Conservation (phyloP, 306 rosid genomes). For the Datisca glomerata region DNA sequence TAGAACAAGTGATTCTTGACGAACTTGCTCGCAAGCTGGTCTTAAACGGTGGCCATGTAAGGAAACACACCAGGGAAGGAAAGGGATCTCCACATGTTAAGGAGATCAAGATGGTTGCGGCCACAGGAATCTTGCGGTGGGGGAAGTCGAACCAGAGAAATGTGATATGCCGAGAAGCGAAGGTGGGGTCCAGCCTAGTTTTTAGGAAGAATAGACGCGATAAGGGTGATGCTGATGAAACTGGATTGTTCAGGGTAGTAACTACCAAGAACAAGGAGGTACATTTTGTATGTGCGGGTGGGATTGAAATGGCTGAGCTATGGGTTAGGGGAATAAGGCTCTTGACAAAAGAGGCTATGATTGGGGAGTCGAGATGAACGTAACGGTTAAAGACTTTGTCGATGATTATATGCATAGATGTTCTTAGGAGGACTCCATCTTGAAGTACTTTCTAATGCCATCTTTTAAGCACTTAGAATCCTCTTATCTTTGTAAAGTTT, state of each 20-base stretch:
- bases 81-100: slow-evolving; percentile 62
- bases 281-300: slow-evolving; percentile 76
- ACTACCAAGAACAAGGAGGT: slow-evolving; percentile 60
- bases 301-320: slow-evolving; percentile 57
- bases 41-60: slow-evolving; percentile 35
- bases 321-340: slow-evolving; percentile 90
- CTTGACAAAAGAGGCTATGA: slow-evolving; percentile 41
- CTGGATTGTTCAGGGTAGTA: slow-evolving; percentile 74
- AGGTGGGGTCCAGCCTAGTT: slow-evolving; percentile 48
- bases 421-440: slow-evolving; percentile 47
- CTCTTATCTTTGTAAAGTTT: slow-evolving; percentile 33
- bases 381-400: slow-evolving; percentile 11
- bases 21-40: slow-evolving; percentile 60
- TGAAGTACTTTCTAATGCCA: slow-evolving; percentile 35
- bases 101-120: slow-evolving; percentile 45
- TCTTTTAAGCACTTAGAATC: too few species aligned
- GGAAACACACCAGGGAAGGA: slow-evolving; percentile 75
- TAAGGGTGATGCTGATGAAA: slow-evolving; percentile 44
- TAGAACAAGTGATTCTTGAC: slow-evolving; percentile 51
- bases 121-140: slow-evolving; percentile 55
- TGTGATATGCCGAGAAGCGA: slow-evolving; percentile 52
- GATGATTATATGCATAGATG: slow-evolving; percentile 26
- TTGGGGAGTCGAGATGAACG: slow-evolving; percentile 13
- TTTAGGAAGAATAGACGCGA: slow-evolving; percentile 41
- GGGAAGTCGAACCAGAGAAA: slow-evolving; percentile 62